A percentile compares a stretch with the other conserved stretches of the same genome.
Evolutionary conservation across 2,329 filamentous ascomycete genomes (phyloP).

Genomic region (Colletotrichum eleusines): DNA sequence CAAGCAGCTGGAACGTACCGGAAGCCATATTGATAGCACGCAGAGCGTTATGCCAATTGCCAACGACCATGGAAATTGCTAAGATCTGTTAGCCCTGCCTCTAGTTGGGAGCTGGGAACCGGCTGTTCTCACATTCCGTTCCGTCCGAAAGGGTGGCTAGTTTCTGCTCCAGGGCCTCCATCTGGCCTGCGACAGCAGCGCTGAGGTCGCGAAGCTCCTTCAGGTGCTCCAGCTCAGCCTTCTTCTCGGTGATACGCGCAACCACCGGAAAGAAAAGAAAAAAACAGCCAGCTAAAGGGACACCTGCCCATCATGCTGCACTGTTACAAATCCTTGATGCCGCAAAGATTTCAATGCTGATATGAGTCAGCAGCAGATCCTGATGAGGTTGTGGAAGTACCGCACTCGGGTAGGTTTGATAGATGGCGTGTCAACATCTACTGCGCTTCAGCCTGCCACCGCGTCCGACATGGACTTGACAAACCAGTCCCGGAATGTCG

Average conservation of each 20-base stretch:
- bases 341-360: no score
- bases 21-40: slow-evolving; percentile 89
- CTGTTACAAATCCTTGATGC: no score
- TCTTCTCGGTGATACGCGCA: slow-evolving; percentile 87
- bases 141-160: slow-evolving; percentile 82
- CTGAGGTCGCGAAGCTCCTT: slow-evolving; percentile 84
- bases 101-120: not conserved
- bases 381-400: no score
- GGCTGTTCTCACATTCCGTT: slow-evolving; percentile 73
- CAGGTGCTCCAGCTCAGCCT: slow-evolving; percentile 82
- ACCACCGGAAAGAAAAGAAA: no score
- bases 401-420: no score
- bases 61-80: slow-evolving; percentile 87
- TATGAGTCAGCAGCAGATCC: no score
- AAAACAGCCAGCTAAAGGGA: no score
- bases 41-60: slow-evolving; percentile 90
- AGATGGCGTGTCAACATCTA: no score
- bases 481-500: no score
- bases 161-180: slow-evolving; percentile 85
- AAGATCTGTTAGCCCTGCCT: slow-evolving; percentile 25
- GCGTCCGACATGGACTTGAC: no score
- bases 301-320: no score
- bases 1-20: slow-evolving; percentile 62
- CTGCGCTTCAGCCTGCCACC: no score
- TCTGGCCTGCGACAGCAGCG: slow-evolving; percentile 81